Evolutionary conservation across 495 filamentous ascomycete genomes (phyloP).

Genomic region (Baudoinia panamericana): DNA sequence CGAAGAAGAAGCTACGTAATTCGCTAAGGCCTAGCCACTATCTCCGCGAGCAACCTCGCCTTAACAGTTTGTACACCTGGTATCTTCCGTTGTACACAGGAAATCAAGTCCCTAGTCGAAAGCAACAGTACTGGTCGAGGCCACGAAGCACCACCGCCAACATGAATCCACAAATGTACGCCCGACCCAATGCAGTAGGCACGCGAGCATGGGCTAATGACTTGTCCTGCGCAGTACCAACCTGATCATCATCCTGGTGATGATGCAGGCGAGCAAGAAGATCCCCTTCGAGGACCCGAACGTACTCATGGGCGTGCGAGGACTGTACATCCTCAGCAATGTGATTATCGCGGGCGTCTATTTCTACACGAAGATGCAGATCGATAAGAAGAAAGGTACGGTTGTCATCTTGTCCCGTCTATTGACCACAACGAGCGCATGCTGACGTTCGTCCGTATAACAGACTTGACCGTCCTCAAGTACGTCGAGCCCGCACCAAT

Average conservation of each 20-base stretch:
- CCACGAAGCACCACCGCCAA: constrained; percentile 5
- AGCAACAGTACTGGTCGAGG: no score
- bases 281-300: constrained; percentile 87
- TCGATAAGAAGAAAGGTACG: constrained; percentile 92
- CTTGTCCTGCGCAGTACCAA: constrained; percentile 20
- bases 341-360: constrained; percentile 74
- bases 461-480: constrained; percentile 94
- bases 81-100: no score
- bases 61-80: no score
- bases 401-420: no score
- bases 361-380: constrained; percentile 64
- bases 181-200: neutral
- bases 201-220: constrained; percentile 4
- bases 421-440: no score
- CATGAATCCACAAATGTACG: constrained; percentile 21
- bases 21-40: no score
- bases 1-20: no score
- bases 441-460: neutral
- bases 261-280: constrained; percentile 97
- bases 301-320: constrained; percentile 72
- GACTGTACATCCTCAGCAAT: constrained; percentile 73
- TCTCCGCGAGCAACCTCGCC: no score
- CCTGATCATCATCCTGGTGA: constrained; percentile 39
- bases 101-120: no score
- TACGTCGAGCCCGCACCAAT: constrained; percentile 91